Conservation (phyloP, 495 filamentous ascomycete genomes). For the Penicillium cinerascens region DNA sequence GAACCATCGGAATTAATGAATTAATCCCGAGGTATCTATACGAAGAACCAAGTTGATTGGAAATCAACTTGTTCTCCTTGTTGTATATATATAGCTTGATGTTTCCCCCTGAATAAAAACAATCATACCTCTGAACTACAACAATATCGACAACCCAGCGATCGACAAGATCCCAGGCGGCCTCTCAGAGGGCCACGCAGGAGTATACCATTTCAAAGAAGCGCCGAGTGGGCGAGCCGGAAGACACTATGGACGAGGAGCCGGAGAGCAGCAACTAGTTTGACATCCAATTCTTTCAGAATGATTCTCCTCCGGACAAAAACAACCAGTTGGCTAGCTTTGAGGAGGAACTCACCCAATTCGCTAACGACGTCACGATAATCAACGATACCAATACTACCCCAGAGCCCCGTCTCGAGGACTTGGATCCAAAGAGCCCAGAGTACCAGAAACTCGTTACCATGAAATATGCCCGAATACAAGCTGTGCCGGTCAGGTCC, state of each 20-base stretch:
- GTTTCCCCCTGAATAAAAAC: no score
- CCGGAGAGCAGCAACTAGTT: background rate
- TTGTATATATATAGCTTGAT: no score
- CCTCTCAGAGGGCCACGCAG: constrained; percentile 4
- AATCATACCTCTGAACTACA: no score
- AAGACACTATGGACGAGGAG: no score
- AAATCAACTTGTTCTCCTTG: no score
- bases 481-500: background rate
- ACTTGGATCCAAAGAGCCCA: constrained; percentile 1
- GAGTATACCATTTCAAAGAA: background rate
- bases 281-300: background rate
- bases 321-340: background rate
- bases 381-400: constrained; percentile 2
- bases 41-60: no score
- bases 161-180: background rate
- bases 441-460: constrained; percentile 1
- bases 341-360: background rate
- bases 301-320: no score
- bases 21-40: no score
- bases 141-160: constrained; percentile 3
- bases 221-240: background rate
- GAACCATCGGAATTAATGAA: no score
- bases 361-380: background rate
- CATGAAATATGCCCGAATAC: background rate
- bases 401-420: background rate